phyloP scores from a whole-genome alignment of 2,329 filamentous ascomycete genomes.

The Aspergillus chevalieri region DNA sequence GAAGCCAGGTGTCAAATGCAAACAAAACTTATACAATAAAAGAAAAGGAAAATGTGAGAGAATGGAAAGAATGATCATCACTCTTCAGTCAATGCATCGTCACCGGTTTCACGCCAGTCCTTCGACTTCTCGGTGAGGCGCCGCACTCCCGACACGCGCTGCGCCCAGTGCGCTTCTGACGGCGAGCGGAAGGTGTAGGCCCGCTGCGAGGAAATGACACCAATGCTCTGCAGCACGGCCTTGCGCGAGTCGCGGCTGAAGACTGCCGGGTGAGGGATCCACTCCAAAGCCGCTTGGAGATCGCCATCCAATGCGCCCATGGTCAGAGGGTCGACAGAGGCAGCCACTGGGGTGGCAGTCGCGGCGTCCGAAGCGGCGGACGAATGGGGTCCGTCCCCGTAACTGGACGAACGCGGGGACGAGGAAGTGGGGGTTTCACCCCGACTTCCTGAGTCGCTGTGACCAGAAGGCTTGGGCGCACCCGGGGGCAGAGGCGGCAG shows the following conservation, averaged over 20 bases:
- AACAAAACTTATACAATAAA: slow-evolving; percentile 9
- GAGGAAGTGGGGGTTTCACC: slow-evolving; percentile 32
- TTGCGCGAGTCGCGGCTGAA: slow-evolving; percentile 93
- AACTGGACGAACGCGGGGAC: slow-evolving; percentile 33
- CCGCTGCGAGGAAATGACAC: slow-evolving; percentile 89
- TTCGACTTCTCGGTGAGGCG: slow-evolving; percentile 74
- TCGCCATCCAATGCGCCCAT: slow-evolving; percentile 86
- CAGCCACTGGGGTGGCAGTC: slow-evolving; percentile 52
- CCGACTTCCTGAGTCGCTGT: slow-evolving; percentile 35
- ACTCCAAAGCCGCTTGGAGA: slow-evolving; percentile 83
- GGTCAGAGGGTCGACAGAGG: slow-evolving; percentile 76
- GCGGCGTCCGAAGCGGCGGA: slow-evolving; percentile 37
- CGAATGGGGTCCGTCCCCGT: slow-evolving; percentile 25
- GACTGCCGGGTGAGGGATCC: slow-evolving; percentile 94
- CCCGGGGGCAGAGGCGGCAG: slow-evolving; percentile 73
- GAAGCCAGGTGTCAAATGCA: not conserved
- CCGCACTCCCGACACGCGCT: slow-evolving; percentile 73
- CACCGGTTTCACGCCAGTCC: slow-evolving; percentile 84
- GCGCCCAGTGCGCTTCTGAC: slow-evolving; percentile 83
- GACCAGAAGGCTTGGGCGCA: slow-evolving; percentile 39
- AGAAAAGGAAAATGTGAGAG: slow-evolving; percentile 5
- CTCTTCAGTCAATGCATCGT: slow-evolving; percentile 61
- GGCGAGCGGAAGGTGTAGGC: slow-evolving; percentile 90
- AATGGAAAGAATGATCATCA: slow-evolving; percentile 13
- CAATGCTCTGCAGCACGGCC: slow-evolving; percentile 90